Percentiles rank a stretch among this genome's conserved stretches.
Conservation (phyloP, 305 asterid genomes). For the Caryopteris hybrid region DNA sequence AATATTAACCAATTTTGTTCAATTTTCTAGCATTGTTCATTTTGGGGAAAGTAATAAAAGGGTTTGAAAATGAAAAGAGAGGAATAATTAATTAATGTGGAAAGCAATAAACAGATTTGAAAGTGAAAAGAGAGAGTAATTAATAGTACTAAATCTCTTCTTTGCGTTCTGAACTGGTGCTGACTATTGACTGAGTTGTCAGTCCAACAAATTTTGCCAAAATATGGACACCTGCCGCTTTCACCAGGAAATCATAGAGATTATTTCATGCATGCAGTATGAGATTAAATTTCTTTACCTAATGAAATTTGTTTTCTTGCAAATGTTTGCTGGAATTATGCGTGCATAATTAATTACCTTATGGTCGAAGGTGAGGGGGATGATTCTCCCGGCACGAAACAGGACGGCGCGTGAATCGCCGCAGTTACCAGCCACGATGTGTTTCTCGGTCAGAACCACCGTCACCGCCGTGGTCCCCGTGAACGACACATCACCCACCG, state of each 20-base stretch:
- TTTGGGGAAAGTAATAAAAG: too few species aligned
- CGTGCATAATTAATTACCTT: slow-evolving; percentile 32
- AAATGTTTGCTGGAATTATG: background rate
- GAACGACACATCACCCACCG: background rate
- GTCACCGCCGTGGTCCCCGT: slow-evolving; percentile 53
- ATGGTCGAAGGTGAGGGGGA: slow-evolving; percentile 54
- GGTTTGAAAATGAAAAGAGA: too few species aligned
- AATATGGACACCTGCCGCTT: slow-evolving; percentile 6
- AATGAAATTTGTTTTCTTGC: background rate
- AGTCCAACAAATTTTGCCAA: background rate
- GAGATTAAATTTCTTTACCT: background rate
- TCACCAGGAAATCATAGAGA: background rate
- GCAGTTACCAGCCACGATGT: slow-evolving; percentile 44
- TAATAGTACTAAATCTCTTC: background rate
- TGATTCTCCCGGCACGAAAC: slow-evolving; percentile 23
- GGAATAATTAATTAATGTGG: too few species aligned
- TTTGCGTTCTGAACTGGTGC: background rate
- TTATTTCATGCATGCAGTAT: background rate
- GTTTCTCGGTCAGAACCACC: slow-evolving; percentile 30
- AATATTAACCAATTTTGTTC: too few species aligned
- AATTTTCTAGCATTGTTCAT: too few species aligned
- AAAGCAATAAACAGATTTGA: too few species aligned
- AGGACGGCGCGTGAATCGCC: slow-evolving; percentile 73
- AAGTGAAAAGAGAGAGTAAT: background rate
- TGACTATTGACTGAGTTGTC: background rate